Base-by-base conservation (phyloP, 257 asterid genomes). In the Scutellaria galericulata region DNA sequence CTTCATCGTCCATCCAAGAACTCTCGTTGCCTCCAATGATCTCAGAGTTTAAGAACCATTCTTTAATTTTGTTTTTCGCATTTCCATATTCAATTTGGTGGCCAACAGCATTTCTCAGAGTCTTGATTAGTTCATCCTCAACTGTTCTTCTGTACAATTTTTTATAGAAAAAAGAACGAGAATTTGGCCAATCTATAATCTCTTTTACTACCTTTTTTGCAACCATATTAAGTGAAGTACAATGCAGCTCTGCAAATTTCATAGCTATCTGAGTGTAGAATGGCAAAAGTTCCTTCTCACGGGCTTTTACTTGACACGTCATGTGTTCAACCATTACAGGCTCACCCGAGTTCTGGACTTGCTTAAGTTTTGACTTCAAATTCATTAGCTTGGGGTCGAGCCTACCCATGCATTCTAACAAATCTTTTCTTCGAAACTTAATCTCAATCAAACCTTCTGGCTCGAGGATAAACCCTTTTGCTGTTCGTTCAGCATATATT, bases 391-490 rank as follows among this genome's bases (percentile, higher is more conserved):
- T 87, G 2, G 86, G 87, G 75, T 95, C 99, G 3, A 89, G 91
- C 85, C 99, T 82, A 18, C 91, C 88, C 98, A 95, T 95, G 90
- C 98, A 95, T 66, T 95, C 97, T 18, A 88, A 72, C 60, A 88
- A 82, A 45, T 92, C 99, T 74, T 86, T 83, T 22, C 79, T 77
- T 31, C 98, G 86, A 62, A 95, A 92, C 83, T 89, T 95, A 61
- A 95, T 90, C 84, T 95, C 97, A 10, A 95, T 86, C 75, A 89
- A 77, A 54, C 99, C 98, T 80, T 95, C 96, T 0, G 99, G 97
- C 85, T 95, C 99, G 7, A 95, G 95, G 55, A 95, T 97, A 68
- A 90, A 92, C 47, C 99, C 99, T 70, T 83, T 88, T 14, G 99
- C 99, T 2, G n/a, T 87, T 53, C 75, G 78, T 54, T 92, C 98